A percentile compares a stretch with the other conserved stretches of the same genome.
These are phyloP conservation scores for Epichloe aotearoae DNA, from an alignment of 2,329 filamentous ascomycete genomes.

Conservation along the genomic window DNA sequence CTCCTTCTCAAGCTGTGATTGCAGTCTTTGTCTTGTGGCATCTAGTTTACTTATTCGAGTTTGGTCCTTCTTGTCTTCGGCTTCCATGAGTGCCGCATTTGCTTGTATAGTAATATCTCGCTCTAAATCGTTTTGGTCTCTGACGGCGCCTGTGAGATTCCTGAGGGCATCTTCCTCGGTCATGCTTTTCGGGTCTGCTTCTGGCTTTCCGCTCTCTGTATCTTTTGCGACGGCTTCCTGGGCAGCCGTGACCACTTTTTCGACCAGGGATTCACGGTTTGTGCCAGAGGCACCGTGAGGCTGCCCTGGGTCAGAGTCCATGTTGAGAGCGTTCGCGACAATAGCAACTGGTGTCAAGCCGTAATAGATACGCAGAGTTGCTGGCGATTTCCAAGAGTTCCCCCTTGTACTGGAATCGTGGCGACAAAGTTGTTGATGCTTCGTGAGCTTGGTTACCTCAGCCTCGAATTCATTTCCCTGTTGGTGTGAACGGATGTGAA, in stretches of 20 bases:
- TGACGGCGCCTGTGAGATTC: conserved; percentile 53
- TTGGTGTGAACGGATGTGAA: neutral
- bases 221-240: conserved; percentile 9
- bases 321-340: conserved; percentile 5
- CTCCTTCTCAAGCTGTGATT: conserved; percentile 47
- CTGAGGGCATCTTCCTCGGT: conserved; percentile 49
- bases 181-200: conserved; percentile 18
- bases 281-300: conserved; percentile 10
- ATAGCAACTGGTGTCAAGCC: neutral
- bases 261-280: conserved; percentile 14
- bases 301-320: conserved; percentile 14
- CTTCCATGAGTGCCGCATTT: conserved; percentile 44
- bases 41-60: conserved; percentile 48
- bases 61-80: conserved; percentile 49
- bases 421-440: neutral
- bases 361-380: neutral
- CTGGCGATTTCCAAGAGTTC: neutral
- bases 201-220: conserved; percentile 2
- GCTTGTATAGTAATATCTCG: conserved; percentile 63
- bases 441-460: neutral
- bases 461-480: neutral
- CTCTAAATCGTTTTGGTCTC: conserved; percentile 83
- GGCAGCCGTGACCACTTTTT: conserved; percentile 19
- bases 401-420: neutral
- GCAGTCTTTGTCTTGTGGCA: conserved; percentile 42